phyloP scores from a whole-genome alignment of 768 basidiomycete genomes.

The Grammothele lineata region DNA sequence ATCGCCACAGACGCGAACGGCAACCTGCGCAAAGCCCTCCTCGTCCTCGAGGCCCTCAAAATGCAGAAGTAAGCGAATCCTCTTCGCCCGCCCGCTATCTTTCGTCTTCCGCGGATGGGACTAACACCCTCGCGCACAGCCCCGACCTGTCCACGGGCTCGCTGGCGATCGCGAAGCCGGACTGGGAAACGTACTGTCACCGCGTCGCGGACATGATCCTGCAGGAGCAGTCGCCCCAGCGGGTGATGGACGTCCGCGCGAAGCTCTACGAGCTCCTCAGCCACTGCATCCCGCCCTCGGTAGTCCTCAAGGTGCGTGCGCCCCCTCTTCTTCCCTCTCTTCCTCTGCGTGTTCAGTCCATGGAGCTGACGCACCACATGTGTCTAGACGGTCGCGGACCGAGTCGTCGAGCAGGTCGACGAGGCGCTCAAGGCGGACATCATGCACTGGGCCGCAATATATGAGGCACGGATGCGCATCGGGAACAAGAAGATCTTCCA shows the following conservation, averaged over 20 bases:
- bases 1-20: conserved; percentile 82
- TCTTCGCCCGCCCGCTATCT: background rate
- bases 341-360: background rate
- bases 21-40: conserved; percentile 91
- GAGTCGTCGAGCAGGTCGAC: conserved; percentile 83
- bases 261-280: conserved; percentile 95
- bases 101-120: background rate
- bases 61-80: conserved; percentile 84
- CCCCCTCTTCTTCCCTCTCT: background rate
- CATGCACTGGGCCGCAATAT: conserved; percentile 97
- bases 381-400: conserved; percentile 81
- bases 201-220: conserved; percentile 90
- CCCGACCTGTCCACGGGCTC: conserved; percentile 74
- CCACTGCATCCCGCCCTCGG: conserved; percentile 93
- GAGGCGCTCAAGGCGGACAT: conserved; percentile 88
- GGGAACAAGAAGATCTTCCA: conserved; percentile 95
- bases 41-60: conserved; percentile 92
- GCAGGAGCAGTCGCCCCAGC: conserved; percentile 82
- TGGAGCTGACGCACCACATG: background rate
- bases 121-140: conserved; percentile 31
- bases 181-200: conserved; percentile 97
- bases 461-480: conserved; percentile 94
- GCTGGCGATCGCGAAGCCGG: conserved; percentile 89
- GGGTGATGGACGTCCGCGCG: conserved; percentile 86
- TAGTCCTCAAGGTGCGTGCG: conserved; percentile 77